Conservation (phyloP, 768 basidiomycete species). For the Royoungia palumana region DNA sequence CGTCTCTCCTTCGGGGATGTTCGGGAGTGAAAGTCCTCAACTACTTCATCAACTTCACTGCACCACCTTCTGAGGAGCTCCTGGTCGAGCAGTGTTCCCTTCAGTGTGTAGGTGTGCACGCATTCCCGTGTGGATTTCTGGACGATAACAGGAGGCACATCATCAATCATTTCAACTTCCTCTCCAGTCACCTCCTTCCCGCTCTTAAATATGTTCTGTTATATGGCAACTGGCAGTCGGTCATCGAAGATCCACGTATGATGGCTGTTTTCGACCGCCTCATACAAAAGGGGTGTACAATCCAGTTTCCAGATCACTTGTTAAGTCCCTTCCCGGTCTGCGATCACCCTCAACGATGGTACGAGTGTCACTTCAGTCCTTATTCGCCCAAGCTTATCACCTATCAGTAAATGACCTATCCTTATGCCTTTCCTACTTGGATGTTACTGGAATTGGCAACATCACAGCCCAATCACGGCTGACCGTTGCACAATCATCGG, state of each 20-base stretch:
- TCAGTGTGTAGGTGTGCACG: constrained; percentile 48
- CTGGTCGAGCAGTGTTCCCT: constrained; percentile 34
- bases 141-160: constrained; percentile 31
- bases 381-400: background rate
- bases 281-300: constrained; percentile 29
- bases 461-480: background rate
- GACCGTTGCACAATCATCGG: too few relatives aligned
- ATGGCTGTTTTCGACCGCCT: constrained; percentile 30
- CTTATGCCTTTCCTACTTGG: too few relatives aligned
- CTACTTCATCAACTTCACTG: constrained; percentile 53
- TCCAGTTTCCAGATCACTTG: constrained; percentile 21
- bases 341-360: constrained; percentile 15
- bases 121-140: constrained; percentile 44
- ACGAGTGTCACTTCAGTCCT: background rate
- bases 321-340: constrained; percentile 15
- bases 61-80: constrained; percentile 15
- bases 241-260: constrained; percentile 39
- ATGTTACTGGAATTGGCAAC: background rate
- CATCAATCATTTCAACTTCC: constrained; percentile 44
- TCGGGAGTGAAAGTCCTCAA: constrained; percentile 48
- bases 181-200: constrained; percentile 42
- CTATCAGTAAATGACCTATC: too few relatives aligned
- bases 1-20: constrained; percentile 45
- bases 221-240: constrained; percentile 51
- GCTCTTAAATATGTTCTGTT: constrained; percentile 44